These are phyloP conservation scores for Cucumis sativus DNA, from an alignment of 306 rosid species.

Conservation along the genomic window DNA sequence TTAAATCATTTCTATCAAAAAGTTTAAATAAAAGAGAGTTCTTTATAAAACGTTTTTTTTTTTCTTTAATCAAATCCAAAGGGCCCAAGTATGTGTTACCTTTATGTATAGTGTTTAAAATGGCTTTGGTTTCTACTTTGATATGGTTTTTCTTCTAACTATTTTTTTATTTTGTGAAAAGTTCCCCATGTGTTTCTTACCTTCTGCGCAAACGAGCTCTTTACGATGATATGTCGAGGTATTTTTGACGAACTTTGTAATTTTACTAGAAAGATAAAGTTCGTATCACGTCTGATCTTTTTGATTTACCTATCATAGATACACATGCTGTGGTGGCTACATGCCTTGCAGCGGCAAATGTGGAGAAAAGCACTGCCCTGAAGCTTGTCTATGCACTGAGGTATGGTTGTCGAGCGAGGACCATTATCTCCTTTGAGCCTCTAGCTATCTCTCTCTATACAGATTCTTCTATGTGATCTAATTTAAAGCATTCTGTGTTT, in stretches of 20 bases:
- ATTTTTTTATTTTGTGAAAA: conserved; percentile 19
- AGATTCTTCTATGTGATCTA: not conserved
- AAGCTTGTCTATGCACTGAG: conserved; percentile 48
- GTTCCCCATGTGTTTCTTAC: conserved; percentile 56
- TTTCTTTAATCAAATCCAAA: no score
- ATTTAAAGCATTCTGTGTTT: not conserved
- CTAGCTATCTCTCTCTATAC: not conserved
- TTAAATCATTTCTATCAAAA: no score
- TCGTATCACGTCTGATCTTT: not conserved
- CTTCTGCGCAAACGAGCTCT: conserved; percentile 53
- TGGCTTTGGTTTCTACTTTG: not conserved
- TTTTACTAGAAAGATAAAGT: not conserved
- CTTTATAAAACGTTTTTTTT: no score
- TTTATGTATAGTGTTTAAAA: not conserved
- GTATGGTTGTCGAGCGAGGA: conserved; percentile 10
- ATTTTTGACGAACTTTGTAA: not conserved
- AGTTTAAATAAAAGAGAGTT: no score
- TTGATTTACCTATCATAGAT: conserved; percentile 23
- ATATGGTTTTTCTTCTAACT: not conserved
- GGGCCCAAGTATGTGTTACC: not conserved
- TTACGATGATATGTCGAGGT: conserved; percentile 55
- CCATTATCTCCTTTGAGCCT: not conserved
- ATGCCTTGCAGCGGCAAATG: conserved; percentile 67
- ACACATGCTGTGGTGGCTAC: conserved; percentile 69
- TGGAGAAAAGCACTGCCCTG: conserved; percentile 47